Base-by-base conservation (phyloP, 305 asterid species). In the Nicotiana rustica region DNA sequence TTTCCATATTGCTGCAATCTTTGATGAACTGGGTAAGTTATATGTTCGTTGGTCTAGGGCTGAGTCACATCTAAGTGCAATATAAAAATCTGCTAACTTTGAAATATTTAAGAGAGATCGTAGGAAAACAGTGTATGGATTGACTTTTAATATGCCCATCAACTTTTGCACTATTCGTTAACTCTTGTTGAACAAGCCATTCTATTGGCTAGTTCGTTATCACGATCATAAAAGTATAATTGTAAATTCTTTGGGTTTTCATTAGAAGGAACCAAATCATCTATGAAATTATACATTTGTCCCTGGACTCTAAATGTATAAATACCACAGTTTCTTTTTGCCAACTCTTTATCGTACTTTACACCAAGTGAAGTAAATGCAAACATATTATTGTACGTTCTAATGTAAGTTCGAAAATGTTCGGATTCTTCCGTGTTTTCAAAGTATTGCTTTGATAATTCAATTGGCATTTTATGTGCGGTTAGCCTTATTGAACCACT, bases 1-100 rank as follows among this genome's bases (percentile, higher is more conserved):
- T 3, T 83, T 67, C 77, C 80, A 79, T 3, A 84, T 35, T 3
- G 61, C 86, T 3, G 67, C 83, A 15, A 78, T 65, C n/a, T 78
- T 59, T 1, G 38, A 68, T 1, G 71, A 18, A 4, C 41, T 25
- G 0, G 82, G 82, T 5, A 17, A 36, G 9, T 84, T 80, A 6
- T 61, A 84, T 0, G 49, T 59, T 12, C 57, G 36, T 5, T 81
- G 79, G 19, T 84, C 57, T 10, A 84, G 1, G 1, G 2, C 2
- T 7, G 78, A 71, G 0, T 59, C 38, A 18, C 67, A 19, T n/a
- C 19, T 41, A 4, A 84, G 10, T 4, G 47, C 9, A 15, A 60
- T 69, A 1, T 60, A 7, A 0, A 67, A 70, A 2, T 10, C 9
- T 0, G 64, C 49, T 0, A 36, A 19, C 0, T 57, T 8, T 1